These are phyloP conservation scores for Eucalyptus tenuipes DNA, from an alignment of 345 rosid genomes.

Conservation along the genomic window DNA sequence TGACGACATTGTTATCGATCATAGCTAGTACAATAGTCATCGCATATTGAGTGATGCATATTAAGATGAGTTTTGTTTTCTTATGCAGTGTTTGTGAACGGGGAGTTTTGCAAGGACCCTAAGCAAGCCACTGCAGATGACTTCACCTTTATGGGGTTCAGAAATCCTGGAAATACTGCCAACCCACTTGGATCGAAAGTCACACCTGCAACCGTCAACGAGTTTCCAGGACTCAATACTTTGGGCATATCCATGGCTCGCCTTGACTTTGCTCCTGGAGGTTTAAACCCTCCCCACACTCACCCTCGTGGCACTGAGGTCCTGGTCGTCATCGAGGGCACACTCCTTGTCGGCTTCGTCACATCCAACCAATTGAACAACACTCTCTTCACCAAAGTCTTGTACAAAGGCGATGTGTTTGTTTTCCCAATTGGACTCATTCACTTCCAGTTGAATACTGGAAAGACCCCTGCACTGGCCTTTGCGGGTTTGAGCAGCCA, in stretches of 20 bases:
- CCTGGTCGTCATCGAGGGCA: slow-evolving; percentile 14
- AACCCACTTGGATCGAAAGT: slow-evolving; percentile 10
- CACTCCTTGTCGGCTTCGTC: slow-evolving; percentile 17
- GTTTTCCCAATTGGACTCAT: slow-evolving; percentile 26
- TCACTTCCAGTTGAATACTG: slow-evolving; percentile 20
- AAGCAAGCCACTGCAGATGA: slow-evolving; percentile 5
- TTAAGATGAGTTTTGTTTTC: background rate
- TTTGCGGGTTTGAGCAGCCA: slow-evolving; percentile 13
- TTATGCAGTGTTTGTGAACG: slow-evolving; percentile 21
- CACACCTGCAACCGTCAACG: background rate
- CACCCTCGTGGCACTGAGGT: slow-evolving; percentile 30
- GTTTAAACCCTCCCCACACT: slow-evolving; percentile 33
- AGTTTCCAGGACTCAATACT: slow-evolving; percentile 13
- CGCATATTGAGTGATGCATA: background rate
- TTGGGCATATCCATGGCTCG: slow-evolving; percentile 10
- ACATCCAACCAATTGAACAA: slow-evolving; percentile 8
- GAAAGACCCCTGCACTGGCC: slow-evolving; percentile 16
- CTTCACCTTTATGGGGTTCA: slow-evolving; percentile 6
- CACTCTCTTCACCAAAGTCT: slow-evolving; percentile 1
- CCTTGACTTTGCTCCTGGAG: slow-evolving; percentile 6
- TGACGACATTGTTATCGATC: background rate
- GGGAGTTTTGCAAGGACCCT: slow-evolving; percentile 28
- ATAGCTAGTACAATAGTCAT: background rate
- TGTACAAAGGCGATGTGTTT: slow-evolving; percentile 6
- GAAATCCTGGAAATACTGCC: background rate